Conservation (phyloP, 192 early-diverging fungal genomes). For the Podila clonocystis region DNA sequence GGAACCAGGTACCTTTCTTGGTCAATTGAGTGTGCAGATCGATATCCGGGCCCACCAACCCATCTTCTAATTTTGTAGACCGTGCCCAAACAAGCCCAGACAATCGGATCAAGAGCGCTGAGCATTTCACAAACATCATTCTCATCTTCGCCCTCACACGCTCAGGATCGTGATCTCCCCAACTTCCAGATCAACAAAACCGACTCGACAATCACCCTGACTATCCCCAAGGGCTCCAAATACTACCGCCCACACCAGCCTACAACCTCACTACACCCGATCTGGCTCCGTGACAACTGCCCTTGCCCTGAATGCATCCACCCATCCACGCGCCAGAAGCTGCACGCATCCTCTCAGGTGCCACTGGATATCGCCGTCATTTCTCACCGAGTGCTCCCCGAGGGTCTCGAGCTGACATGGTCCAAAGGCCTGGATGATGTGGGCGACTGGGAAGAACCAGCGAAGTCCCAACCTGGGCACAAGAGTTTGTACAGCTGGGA, state of each 20-base stretch:
- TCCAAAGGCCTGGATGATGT: slow-evolving; percentile 56
- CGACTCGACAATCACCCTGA: too few relatives aligned
- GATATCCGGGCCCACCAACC: too few relatives aligned
- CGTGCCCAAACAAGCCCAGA: too few relatives aligned
- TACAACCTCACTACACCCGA: slow-evolving; percentile 20
- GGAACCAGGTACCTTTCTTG: too few relatives aligned
- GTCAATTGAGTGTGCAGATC: too few relatives aligned
- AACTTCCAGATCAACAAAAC: too few relatives aligned
- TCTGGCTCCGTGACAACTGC: slow-evolving; percentile 74
- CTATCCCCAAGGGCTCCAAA: slow-evolving; percentile 6
- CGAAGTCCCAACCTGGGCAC: slow-evolving; percentile 35
- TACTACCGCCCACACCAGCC: slow-evolving; percentile 15
- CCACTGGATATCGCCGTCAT: slow-evolving; percentile 55
- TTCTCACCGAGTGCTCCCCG: slow-evolving; percentile 14
- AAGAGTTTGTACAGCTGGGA: slow-evolving; percentile 32
- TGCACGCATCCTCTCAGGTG: slow-evolving; percentile 63
- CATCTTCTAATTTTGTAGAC: too few relatives aligned
- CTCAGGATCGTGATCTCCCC: too few relatives aligned
- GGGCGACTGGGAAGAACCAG: slow-evolving; percentile 32
- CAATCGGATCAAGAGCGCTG: too few relatives aligned
- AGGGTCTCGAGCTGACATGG: slow-evolving; percentile 58
- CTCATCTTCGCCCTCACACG: too few relatives aligned
- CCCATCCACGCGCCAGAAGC: slow-evolving; percentile 64
- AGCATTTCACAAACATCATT: too few relatives aligned
- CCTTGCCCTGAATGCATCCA: slow-evolving; percentile 66